A percentile compares a stretch with the other conserved stretches of the same genome.
phyloP scores from a whole-genome alignment of 2,329 filamentous ascomycete genomes.

The Trichophyton equinum region DNA sequence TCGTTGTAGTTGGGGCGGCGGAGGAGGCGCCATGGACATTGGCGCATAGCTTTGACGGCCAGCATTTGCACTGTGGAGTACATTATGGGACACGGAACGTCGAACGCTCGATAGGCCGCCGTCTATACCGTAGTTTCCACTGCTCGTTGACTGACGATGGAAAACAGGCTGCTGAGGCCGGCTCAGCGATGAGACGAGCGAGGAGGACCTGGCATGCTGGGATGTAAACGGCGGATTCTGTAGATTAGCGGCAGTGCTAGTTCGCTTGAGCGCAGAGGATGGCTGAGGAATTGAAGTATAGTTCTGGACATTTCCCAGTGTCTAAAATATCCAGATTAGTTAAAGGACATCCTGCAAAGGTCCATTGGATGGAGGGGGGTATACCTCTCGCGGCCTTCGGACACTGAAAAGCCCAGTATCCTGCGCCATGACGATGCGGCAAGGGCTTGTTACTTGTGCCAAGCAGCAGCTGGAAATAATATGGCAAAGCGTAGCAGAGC shows the following conservation, averaged over 20 bases:
- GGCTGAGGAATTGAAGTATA: conserved; percentile 83
- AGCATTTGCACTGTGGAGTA: conserved; percentile 44
- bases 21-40: conserved; percentile 39
- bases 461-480: not conserved
- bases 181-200: conserved; percentile 73
- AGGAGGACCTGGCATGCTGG: conserved; percentile 69
- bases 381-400: conserved; percentile 79
- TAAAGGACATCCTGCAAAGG: not conserved
- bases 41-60: conserved; percentile 64
- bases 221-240: conserved; percentile 51
- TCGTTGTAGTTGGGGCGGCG: conserved; percentile 42
- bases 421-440: conserved; percentile 55
- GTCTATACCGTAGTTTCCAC: conserved; percentile 66
- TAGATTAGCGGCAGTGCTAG: conserved; percentile 60
- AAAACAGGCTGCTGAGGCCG: conserved; percentile 81
- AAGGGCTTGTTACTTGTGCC: not conserved
- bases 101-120: conserved; percentile 71
- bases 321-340: conserved; percentile 35
- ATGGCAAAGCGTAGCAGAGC: not conserved
- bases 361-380: conserved; percentile 15
- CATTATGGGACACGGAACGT: conserved; percentile 61
- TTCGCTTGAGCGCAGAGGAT: conserved; percentile 84
- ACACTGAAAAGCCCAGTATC: conserved; percentile 82
- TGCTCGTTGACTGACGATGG: conserved; percentile 60
- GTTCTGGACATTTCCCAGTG: conserved; percentile 69